Base-by-base conservation (phyloP, 116 monocot species). In the Papilionanthe hybrid region DNA sequence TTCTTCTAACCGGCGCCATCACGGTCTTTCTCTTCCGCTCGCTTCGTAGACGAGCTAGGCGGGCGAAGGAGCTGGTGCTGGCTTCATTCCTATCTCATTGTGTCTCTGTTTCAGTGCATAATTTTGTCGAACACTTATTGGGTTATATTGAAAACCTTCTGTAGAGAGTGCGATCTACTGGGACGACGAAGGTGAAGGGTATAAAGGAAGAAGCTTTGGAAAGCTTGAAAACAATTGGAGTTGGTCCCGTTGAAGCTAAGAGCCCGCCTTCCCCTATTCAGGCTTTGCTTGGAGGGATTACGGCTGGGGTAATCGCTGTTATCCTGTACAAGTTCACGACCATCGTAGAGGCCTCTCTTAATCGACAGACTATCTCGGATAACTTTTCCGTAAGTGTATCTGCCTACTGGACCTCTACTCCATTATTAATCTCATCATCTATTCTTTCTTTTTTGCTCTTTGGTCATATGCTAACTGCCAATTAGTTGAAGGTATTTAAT, bases 21-120 rank as follows among this genome's bases (percentile, higher is more conserved):
- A 80, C 97, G 58, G 78, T 94, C 84, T 94, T 97, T 82, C 97
- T 97, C 83, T 97, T 92, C 85, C 92, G 94, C 65, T 87, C 97
- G 75, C 83, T 97, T 76, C 92, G 94, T 78, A 94, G 94, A 90
- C 89, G 97, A 47, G 97, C 92, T 81, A 83, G 82, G 75, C 88
- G 91, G 5, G 92, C 92, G 72, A 92, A 97, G 76, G 94, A 97
- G 69, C 50, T 90, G 80, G 97, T 97, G 76, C 12, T 4, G 5
- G 3, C 4, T 50, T 42, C 2, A 17, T 53, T 42, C 8, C 19
- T 71, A 42, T 42, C 12, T 65, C 60, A 50, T 53, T 13, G 53
- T 53, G 58, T 72, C 53, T 53, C 48, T 55, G 22, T 50, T 11
- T 76, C 72, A 20, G 27, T 20, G 1, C 25, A n/a, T 71, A 29